phyloP scores from a whole-genome alignment of 805 yeast genomes.

The Nakazawaea ishiwadae region DNA sequence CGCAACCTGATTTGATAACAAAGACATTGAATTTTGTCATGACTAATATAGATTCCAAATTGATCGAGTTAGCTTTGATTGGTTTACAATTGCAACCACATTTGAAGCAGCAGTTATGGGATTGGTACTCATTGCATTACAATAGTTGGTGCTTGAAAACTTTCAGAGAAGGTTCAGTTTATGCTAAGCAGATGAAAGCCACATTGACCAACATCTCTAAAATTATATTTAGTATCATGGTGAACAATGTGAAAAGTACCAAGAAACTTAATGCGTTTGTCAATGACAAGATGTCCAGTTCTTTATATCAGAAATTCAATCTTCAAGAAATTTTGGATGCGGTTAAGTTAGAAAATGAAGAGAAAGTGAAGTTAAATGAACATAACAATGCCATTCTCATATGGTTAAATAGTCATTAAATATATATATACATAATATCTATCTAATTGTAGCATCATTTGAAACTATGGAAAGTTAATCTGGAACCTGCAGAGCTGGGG shows the following conservation, averaged over 20 bases:
- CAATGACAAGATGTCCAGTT: slow-evolving; percentile 15
- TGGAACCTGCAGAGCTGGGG: slow-evolving; percentile 5
- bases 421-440: not conserved
- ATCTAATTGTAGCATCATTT: not conserved
- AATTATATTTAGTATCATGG: slow-evolving; percentile 31
- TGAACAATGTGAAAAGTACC: slow-evolving; percentile 15
- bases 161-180: slow-evolving; percentile 38
- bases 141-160: slow-evolving; percentile 48
- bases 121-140: slow-evolving; percentile 53
- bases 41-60: slow-evolving; percentile 49
- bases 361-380: slow-evolving; percentile 19
- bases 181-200: slow-evolving; percentile 39
- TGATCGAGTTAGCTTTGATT: slow-evolving; percentile 53
- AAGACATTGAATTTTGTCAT: slow-evolving; percentile 54
- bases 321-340: slow-evolving; percentile 17
- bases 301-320: slow-evolving; percentile 5
- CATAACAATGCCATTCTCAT: slow-evolving; percentile 18
- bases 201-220: slow-evolving; percentile 39
- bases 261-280: slow-evolving; percentile 18
- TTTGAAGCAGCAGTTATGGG: slow-evolving; percentile 35
- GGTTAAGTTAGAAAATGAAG: slow-evolving; percentile 18
- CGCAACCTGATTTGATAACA: slow-evolving; percentile 38
- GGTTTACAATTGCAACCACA: slow-evolving; percentile 42
- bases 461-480: slow-evolving; percentile 6
- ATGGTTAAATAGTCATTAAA: slow-evolving; percentile 7